Conservation (phyloP, 139 green algal genomes). For the Tetraselmis striata region DNA sequence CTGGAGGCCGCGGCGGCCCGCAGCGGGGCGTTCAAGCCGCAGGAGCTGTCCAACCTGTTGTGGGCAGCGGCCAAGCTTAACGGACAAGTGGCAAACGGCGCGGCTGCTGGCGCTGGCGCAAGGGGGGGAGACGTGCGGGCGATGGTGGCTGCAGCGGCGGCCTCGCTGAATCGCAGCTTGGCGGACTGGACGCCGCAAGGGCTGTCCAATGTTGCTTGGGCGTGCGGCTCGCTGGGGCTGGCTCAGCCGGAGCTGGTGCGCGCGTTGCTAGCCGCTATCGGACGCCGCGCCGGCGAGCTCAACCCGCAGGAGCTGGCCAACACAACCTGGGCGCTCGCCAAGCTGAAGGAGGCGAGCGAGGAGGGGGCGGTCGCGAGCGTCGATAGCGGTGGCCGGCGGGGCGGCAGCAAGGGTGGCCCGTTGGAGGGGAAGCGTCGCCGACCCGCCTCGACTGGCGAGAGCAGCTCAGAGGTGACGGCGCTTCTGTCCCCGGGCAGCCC, state of each 20-base stretch:
- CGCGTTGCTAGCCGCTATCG: neutral
- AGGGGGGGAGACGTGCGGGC: neutral
- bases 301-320: slow-evolving; percentile 5
- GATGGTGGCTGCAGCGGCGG: neutral
- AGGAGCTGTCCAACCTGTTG: neutral
- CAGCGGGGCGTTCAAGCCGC: neutral
- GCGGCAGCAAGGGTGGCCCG: neutral
- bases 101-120: too few relatives aligned
- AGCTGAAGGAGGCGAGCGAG: neutral
- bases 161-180: neutral
- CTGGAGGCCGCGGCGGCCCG: neutral
- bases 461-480: neutral
- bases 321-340: neutral
- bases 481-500: neutral
- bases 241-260: neutral
- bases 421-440: neutral
- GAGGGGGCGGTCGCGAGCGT: too few relatives aligned
- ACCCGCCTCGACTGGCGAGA: neutral
- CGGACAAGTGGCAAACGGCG: neutral
- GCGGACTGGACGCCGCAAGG: slow-evolving; percentile 1
- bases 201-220: neutral
- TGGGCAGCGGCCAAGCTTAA: slow-evolving; percentile 3
- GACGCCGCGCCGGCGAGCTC: neutral
- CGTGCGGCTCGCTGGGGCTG: neutral
- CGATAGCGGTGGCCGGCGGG: too few relatives aligned